Percentiles rank a stretch among this genome's conserved stretches.
These are phyloP conservation scores for Henningerozyma blattae DNA, from an alignment of 805 yeast genomes.

Conservation along the genomic window DNA sequence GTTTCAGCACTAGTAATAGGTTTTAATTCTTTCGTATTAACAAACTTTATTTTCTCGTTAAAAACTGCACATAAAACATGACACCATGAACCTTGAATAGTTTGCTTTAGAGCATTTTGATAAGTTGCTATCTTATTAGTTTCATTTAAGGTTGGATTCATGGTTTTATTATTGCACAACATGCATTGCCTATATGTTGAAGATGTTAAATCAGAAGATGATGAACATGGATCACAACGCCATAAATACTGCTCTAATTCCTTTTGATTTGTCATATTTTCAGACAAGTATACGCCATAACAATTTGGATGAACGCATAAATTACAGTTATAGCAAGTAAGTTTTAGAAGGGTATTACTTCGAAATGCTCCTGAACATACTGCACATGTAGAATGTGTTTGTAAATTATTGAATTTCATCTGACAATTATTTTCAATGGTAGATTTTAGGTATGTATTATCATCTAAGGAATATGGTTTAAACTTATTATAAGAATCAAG, in stretches of 20 bases:
- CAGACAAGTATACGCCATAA: conserved; percentile 36
- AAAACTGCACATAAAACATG: conserved; percentile 65
- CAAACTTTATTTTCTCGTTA: conserved; percentile 33
- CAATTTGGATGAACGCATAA: conserved; percentile 60
- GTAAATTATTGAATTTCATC: neutral
- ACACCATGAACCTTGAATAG: conserved; percentile 60
- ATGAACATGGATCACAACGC: conserved; percentile 74
- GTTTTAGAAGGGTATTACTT: conserved; percentile 13
- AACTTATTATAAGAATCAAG: no score
- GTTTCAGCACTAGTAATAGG: conserved; percentile 32
- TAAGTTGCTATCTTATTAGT: neutral
- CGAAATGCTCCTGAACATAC: neutral
- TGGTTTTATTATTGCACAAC: no score
- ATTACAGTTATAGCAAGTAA: conserved; percentile 53
- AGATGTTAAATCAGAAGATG: conserved; percentile 48
- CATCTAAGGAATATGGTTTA: no score
- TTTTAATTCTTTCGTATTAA: conserved; percentile 31
- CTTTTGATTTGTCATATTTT: no score
- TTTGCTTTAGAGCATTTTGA: conserved; percentile 54
- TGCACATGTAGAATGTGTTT: neutral
- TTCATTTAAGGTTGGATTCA: no score
- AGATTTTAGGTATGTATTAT: no score
- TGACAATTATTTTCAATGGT: neutral
- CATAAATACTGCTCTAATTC: conserved; percentile 33
- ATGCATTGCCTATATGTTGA: conserved; percentile 50